These are phyloP conservation scores for Aspergillus sp. DNA, from an alignment of 2,329 filamentous ascomycete genomes.

Conservation along the genomic window DNA sequence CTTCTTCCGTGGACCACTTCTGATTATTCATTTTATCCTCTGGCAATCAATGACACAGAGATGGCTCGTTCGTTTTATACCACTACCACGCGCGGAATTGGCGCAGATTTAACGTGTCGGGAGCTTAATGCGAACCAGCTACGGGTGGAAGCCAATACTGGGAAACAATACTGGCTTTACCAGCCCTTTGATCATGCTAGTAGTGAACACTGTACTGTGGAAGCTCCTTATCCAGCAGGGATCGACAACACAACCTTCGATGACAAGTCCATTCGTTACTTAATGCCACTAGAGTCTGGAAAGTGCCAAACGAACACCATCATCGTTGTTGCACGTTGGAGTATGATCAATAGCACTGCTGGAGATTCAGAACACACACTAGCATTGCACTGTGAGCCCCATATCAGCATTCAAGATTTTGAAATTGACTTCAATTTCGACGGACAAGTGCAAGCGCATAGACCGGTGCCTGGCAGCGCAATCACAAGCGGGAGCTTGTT, in stretches of 20 bases:
- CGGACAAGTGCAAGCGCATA: not conserved
- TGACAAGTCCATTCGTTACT: not conserved
- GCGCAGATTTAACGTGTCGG: not conserved
- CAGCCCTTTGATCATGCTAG: not conserved
- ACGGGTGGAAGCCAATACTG: not conserved
- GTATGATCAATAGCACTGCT: not conserved
- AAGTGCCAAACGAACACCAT: not conserved
- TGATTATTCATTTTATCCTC: constrained; percentile 1
- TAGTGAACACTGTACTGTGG: not conserved
- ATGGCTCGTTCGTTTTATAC: not conserved
- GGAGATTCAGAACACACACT: not conserved
- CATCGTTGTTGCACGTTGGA: not conserved
- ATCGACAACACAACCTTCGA: not conserved
- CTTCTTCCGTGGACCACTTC: not conserved
- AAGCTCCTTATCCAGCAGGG: not conserved
- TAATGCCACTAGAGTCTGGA: not conserved
- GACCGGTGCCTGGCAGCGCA: not conserved
- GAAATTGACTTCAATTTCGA: not conserved
- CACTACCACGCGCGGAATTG: constrained; percentile 2
- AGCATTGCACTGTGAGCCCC: constrained; percentile 6
- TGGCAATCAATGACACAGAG: not conserved
- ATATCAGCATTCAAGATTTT: constrained; percentile 1
- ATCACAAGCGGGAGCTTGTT: not conserved
- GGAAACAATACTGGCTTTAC: not conserved
- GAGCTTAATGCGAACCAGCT: not conserved